Evolutionary conservation across 2,329 filamentous ascomycete genomes (phyloP).

Genomic region (Reticulascus tulasneorum): DNA sequence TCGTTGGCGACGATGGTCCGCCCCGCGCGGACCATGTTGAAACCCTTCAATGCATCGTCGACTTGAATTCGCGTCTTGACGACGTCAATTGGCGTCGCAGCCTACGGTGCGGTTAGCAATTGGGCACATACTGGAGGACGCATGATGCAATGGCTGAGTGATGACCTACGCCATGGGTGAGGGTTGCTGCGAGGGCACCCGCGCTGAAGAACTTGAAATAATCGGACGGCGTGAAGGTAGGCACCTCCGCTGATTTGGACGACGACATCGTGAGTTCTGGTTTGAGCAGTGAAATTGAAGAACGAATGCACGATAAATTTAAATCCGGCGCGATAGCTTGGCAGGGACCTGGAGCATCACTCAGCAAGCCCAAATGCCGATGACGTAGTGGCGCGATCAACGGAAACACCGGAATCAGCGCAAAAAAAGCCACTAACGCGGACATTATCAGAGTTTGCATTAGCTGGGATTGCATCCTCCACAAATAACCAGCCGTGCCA

Average conservation of each 20-base stretch:
- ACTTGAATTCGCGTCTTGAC: conserved; percentile 92
- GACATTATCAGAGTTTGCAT: too few species aligned
- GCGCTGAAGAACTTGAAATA: conserved; percentile 52
- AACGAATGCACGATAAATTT: too few species aligned
- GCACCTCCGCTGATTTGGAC: conserved; percentile 24
- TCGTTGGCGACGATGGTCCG: conserved; percentile 74
- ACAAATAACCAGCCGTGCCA: too few species aligned
- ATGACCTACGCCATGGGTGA: conserved; percentile 46
- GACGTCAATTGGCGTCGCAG: conserved; percentile 57
- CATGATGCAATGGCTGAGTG: background rate
- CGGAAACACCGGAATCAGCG: too few species aligned
- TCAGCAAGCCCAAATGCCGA: too few species aligned
- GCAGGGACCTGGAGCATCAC: too few species aligned
- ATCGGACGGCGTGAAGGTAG: conserved; percentile 36
- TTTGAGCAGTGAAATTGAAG: too few species aligned
- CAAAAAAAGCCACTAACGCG: too few species aligned
- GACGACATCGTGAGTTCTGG: too few species aligned
- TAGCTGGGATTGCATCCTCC: too few species aligned
- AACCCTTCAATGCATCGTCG: conserved; percentile 80
- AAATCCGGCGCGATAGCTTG: too few species aligned
- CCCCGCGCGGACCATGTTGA: conserved; percentile 76
- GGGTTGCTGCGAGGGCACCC: conserved; percentile 47
- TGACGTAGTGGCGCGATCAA: too few species aligned
- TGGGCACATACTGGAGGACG: background rate
- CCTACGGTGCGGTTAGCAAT: conserved; percentile 23